These are phyloP conservation scores for Fusarium sp. DNA, from an alignment of 2,329 filamentous ascomycete genomes.

Conservation along the genomic window DNA sequence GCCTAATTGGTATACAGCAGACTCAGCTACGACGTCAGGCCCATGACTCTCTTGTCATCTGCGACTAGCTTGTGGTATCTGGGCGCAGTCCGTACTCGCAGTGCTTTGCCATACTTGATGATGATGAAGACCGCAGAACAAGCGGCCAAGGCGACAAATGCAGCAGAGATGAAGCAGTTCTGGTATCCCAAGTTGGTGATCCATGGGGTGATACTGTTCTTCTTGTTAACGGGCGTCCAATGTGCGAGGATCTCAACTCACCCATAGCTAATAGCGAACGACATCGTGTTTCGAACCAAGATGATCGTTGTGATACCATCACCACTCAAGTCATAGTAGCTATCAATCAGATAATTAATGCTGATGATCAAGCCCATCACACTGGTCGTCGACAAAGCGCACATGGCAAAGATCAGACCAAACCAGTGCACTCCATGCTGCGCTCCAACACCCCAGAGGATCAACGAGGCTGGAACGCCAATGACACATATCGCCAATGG, in stretches of 20 bases:
- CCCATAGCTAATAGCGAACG: slow-evolving; percentile 51
- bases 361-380: slow-evolving; percentile 52
- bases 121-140: slow-evolving; percentile 57
- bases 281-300: slow-evolving; percentile 54
- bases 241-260: neutral
- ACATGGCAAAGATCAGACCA: slow-evolving; percentile 56
- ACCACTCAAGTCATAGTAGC: slow-evolving; percentile 54
- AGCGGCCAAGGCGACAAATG: slow-evolving; percentile 54
- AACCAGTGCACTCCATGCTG: slow-evolving; percentile 56
- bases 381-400: slow-evolving; percentile 49
- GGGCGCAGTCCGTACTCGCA: slow-evolving; percentile 35
- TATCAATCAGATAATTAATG: slow-evolving; percentile 56
- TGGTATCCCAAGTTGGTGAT: slow-evolving; percentile 55
- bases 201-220: slow-evolving; percentile 59
- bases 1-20: fast-evolving
- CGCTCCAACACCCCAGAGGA: slow-evolving; percentile 52
- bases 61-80: slow-evolving; percentile 31
- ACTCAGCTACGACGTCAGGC: neutral
- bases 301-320: slow-evolving; percentile 56
- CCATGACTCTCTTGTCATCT: slow-evolving; percentile 10
- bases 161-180: slow-evolving; percentile 57
- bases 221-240: neutral
- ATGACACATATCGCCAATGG: slow-evolving; percentile 49
- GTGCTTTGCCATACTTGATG: slow-evolving; percentile 58
- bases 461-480: slow-evolving; percentile 45